These are phyloP conservation scores for Penicillium sp. DNA, from an alignment of 2,329 filamentous ascomycete genomes.

Conservation along the genomic window DNA sequence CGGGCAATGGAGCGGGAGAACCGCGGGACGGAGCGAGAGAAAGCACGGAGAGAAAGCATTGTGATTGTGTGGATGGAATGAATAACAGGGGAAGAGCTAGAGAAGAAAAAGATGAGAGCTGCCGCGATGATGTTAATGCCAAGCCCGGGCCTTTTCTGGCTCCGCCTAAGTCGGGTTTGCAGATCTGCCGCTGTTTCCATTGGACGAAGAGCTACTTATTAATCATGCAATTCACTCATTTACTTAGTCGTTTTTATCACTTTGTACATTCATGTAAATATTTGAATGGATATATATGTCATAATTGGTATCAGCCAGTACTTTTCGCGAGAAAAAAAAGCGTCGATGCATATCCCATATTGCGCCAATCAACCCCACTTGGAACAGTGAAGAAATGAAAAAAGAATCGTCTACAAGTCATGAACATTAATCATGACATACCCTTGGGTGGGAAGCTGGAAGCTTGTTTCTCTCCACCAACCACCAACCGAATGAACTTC, in stretches of 20 bases:
- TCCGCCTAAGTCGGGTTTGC: constrained; percentile 12
- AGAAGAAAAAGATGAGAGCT: constrained; percentile 23
- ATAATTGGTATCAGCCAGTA: constrained; percentile 1
- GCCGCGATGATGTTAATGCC: constrained; percentile 30
- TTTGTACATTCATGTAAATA: background rate
- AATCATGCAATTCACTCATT: background rate
- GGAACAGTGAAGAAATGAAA: constrained; percentile 12
- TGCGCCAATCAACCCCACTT: constrained; percentile 17
- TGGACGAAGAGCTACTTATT: background rate
- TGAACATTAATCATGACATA: constrained; percentile 38
- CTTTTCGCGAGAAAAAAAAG: constrained; percentile 10
- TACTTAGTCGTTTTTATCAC: background rate
- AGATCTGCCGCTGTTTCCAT: constrained; percentile 19
- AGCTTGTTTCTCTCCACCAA: constrained; percentile 62
- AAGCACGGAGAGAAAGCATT: constrained; percentile 69
- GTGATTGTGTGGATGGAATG: constrained; percentile 30
- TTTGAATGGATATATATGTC: background rate
- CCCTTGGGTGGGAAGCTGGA: constrained; percentile 76
- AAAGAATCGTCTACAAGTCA: constrained; percentile 7
- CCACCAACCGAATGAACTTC: constrained; percentile 72
- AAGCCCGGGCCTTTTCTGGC: constrained; percentile 24
- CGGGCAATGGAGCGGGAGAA: constrained; percentile 58
- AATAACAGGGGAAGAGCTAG: constrained; percentile 15
- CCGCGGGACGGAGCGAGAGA: constrained; percentile 67
- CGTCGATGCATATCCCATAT: constrained; percentile 24